A percentile compares a stretch with the other conserved stretches of the same genome.
phyloP scores from a whole-genome alignment of 345 rosid species.

The Lepidium didymum region DNA sequence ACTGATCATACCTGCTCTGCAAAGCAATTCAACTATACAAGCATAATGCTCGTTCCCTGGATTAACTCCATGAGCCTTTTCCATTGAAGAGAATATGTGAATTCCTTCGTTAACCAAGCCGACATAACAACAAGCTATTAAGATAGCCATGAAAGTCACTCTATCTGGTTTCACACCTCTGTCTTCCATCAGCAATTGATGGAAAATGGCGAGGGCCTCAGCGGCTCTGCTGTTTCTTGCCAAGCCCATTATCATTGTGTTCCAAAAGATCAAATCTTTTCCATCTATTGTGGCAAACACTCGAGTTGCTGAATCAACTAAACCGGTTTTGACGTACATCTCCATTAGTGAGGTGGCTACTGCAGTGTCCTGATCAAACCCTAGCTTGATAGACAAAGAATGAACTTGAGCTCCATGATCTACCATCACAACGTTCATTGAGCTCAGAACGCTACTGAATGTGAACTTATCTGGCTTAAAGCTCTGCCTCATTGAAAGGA shows the following conservation, averaged over 20 bases:
- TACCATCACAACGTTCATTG: slow-evolving; percentile 29
- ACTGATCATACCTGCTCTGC: slow-evolving; percentile 38
- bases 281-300: slow-evolving; percentile 35
- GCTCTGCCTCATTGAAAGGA: slow-evolving; percentile 35
- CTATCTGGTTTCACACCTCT: slow-evolving; percentile 46
- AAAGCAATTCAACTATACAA: slow-evolving; percentile 44
- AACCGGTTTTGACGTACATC: slow-evolving; percentile 55
- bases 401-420: slow-evolving; percentile 60
- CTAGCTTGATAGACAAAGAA: slow-evolving; percentile 51
- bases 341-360: slow-evolving; percentile 58
- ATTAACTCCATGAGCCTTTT: slow-evolving; percentile 32
- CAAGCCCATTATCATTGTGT: slow-evolving; percentile 57
- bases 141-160: slow-evolving; percentile 46
- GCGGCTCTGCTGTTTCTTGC: slow-evolving; percentile 36
- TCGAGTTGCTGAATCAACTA: slow-evolving; percentile 37
- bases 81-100: slow-evolving; percentile 48
- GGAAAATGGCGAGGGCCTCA: slow-evolving; percentile 41
- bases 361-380: slow-evolving; percentile 41
- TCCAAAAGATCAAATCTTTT: slow-evolving; percentile 64
- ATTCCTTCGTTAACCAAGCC: slow-evolving; percentile 44
- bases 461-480: slow-evolving; percentile 53
- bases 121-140: slow-evolving; percentile 59
- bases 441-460: slow-evolving; percentile 47
- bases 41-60: slow-evolving; percentile 51
- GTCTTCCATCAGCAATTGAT: slow-evolving; percentile 26